A percentile compares a stretch with the other conserved stretches of the same genome.
phyloP scores from a whole-genome alignment of 2,329 filamentous ascomycete genomes.

The Ceratocystis colombiana region DNA sequence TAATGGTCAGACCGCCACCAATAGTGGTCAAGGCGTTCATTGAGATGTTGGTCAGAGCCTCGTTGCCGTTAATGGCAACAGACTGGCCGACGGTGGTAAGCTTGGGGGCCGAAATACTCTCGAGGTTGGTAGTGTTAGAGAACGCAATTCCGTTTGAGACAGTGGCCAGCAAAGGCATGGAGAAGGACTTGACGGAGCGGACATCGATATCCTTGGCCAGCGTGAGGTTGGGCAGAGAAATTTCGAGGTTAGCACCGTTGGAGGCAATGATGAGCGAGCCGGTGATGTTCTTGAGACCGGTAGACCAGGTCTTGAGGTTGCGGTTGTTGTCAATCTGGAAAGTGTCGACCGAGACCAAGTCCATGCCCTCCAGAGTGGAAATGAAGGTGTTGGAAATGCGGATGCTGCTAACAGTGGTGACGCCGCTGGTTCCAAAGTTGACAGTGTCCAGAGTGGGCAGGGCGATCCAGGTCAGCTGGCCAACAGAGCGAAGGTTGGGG shows the following conservation, averaged over 20 bases:
- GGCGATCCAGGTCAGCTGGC: conserved; percentile 59
- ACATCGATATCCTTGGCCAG: conserved; percentile 46
- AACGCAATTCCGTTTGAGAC: conserved; percentile 76
- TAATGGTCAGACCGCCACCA: conserved; percentile 70
- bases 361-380: conserved; percentile 66
- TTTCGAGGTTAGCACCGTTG: conserved; percentile 63
- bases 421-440: conserved; percentile 42
- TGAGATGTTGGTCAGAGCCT: conserved; percentile 59
- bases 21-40: conserved; percentile 59
- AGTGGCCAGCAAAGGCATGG: conserved; percentile 58
- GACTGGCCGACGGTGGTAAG: conserved; percentile 55
- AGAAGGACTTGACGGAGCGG: conserved; percentile 65
- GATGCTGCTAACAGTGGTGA: conserved; percentile 59
- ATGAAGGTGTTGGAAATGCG: conserved; percentile 80
- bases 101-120: conserved; percentile 54
- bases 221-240: conserved; percentile 68
- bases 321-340: conserved; percentile 88
- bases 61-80: conserved; percentile 55
- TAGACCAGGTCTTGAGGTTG: conserved; percentile 63
- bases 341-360: conserved; percentile 58
- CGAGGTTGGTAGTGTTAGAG: conserved; percentile 62
- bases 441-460: conserved; percentile 50
- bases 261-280: conserved; percentile 60
- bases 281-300: conserved; percentile 67
- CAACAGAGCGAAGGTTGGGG: conserved; percentile 53